phyloP scores from a whole-genome alignment of 2,329 filamentous ascomycete genomes.

The Zymoseptoria ardabiliae region DNA sequence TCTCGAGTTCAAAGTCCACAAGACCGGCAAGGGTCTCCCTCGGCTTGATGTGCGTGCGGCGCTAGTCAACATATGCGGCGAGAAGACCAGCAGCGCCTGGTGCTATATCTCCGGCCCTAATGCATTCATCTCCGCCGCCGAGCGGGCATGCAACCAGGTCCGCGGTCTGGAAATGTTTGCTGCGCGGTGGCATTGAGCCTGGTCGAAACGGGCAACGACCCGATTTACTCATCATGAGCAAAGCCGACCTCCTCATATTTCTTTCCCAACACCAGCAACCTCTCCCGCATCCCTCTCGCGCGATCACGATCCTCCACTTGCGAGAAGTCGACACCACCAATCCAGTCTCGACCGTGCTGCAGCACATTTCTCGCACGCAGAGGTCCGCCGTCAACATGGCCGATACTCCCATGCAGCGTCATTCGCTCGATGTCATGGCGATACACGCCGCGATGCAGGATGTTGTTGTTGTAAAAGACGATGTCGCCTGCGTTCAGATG shows the following conservation, averaged over 20 bases:
- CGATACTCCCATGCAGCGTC: conserved; percentile 12
- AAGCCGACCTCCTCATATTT: conserved; percentile 6
- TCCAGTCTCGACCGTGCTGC: conserved; percentile 11
- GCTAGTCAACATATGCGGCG: conserved; percentile 1
- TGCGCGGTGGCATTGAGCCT: conserved; percentile 6
- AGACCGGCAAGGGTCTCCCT: conserved; percentile 3
- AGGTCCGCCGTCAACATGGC: conserved; percentile 8
- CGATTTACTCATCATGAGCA: conserved; percentile 7
- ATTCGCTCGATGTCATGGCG: conserved; percentile 47
- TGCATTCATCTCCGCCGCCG: conserved; percentile 7
- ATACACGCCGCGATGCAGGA: conserved; percentile 66
- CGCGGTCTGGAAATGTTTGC: conserved; percentile 7
- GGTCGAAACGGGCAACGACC: background rate
- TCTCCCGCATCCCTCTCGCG: conserved; percentile 9
- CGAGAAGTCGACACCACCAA: conserved; percentile 7
- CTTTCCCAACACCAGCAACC: conserved; percentile 5
- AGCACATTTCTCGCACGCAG: conserved; percentile 11
- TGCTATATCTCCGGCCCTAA: conserved; percentile 10
- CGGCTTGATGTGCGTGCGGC: conserved; percentile 4
- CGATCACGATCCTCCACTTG: conserved; percentile 2
- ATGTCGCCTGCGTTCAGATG: conserved; percentile 64
- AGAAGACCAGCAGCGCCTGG: conserved; percentile 1
- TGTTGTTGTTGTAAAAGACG: conserved; percentile 86
- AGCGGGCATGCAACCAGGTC: conserved; percentile 4
- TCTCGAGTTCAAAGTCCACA: conserved; percentile 7